Evolutionary conservation across 2,329 filamentous ascomycete genomes (phyloP).

Genomic region (Tolypocladium inflatum): DNA sequence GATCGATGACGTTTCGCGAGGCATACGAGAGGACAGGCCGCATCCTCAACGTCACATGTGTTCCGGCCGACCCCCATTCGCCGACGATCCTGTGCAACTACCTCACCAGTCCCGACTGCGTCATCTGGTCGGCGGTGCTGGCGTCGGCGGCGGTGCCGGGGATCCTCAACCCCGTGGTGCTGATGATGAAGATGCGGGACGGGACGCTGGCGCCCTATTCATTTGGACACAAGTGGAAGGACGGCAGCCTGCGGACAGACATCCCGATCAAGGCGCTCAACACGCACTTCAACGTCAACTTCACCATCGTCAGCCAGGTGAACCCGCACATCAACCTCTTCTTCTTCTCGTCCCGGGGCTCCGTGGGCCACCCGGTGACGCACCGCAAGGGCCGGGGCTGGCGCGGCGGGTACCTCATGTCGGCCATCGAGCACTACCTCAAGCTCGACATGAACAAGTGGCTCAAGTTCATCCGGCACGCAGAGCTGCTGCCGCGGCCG

Average conservation of each 20-base stretch:
- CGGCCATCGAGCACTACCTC: slow-evolving; percentile 85
- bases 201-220: slow-evolving; percentile 80
- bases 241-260: slow-evolving; percentile 86
- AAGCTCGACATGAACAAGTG: slow-evolving; percentile 97
- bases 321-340: slow-evolving; percentile 98
- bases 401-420: slow-evolving; percentile 91
- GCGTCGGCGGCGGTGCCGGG: slow-evolving; percentile 93
- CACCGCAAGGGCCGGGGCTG: slow-evolving; percentile 89
- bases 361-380: slow-evolving; percentile 86
- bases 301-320: slow-evolving; percentile 79
- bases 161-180: slow-evolving; percentile 88
- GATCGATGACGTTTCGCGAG: slow-evolving; percentile 89
- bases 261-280: slow-evolving; percentile 93
- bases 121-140: slow-evolving; percentile 94
- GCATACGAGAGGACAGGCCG: slow-evolving; percentile 90
- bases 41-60: slow-evolving; percentile 91
- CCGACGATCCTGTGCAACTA: slow-evolving; percentile 91
- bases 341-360: slow-evolving; percentile 92
- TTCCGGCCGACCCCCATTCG: slow-evolving; percentile 90
- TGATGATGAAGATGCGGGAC: slow-evolving; percentile 77
- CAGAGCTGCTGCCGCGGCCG: slow-evolving; percentile 83
- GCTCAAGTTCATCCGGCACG: slow-evolving; percentile 86
- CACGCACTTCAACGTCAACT: slow-evolving; percentile 96
- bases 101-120: slow-evolving; percentile 88
- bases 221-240: slow-evolving; percentile 99